Conservation (phyloP, 495 filamentous ascomycete genomes). For the Astrocystis sublimbata region DNA sequence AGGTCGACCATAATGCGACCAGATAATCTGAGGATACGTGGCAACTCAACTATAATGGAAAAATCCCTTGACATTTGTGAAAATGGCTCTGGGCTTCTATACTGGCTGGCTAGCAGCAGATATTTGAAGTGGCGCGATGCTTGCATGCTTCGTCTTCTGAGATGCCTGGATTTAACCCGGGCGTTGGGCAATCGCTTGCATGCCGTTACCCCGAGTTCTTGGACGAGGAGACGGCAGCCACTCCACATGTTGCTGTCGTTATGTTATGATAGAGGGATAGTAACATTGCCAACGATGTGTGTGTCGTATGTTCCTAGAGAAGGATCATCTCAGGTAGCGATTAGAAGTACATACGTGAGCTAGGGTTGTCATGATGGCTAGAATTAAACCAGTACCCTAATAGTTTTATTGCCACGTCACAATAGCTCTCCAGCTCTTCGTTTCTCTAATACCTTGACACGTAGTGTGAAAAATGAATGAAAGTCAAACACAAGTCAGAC, state of each 20-base stretch:
- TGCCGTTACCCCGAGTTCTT: no score
- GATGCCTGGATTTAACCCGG: no score
- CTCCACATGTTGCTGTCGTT: conserved; percentile 66
- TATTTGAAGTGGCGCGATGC: conserved; percentile 50
- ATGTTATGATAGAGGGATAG: conserved; percentile 70
- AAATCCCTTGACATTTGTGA: conserved; percentile 54
- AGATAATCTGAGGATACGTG: conserved; percentile 63
- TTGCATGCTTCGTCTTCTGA: no score
- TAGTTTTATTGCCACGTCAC: no score
- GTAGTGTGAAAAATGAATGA: no score
- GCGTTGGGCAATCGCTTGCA: neutral
- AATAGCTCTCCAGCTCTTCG: no score
- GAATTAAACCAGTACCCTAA: no score
- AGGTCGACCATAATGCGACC: conserved; percentile 64
- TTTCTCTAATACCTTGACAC: no score
- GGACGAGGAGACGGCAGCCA: conserved; percentile 55
- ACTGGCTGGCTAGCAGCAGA: conserved; percentile 52
- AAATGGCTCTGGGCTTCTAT: conserved; percentile 68
- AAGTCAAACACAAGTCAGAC: no score
- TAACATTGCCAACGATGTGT: conserved; percentile 60
- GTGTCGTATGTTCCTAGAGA: conserved; percentile 56
- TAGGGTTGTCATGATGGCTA: conserved; percentile 64
- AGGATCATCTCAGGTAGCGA: conserved; percentile 64
- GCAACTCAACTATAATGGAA: conserved; percentile 61
- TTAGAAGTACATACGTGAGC: conserved; percentile 60